Conservation (phyloP, 1,284 basidiomycete species). For the Pyrrhoderma lamaoense region DNA sequence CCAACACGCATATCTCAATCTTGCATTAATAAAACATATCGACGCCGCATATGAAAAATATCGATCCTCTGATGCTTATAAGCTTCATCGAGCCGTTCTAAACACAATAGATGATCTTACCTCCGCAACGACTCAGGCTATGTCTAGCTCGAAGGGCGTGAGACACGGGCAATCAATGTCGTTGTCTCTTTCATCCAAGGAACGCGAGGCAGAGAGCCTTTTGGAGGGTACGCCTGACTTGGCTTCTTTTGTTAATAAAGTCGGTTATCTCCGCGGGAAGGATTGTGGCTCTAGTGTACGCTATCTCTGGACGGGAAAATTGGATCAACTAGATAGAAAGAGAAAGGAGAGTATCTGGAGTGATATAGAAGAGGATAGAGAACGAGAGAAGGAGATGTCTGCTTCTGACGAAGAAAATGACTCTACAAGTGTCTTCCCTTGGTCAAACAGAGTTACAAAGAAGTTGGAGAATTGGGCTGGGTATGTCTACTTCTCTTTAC, state of each 20-base stretch:
- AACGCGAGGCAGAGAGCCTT: slow-evolving; percentile 10
- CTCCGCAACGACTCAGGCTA: slow-evolving; percentile 24
- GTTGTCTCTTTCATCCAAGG: slow-evolving; percentile 11
- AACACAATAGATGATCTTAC: slow-evolving; percentile 42
- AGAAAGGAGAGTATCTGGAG: slow-evolving; percentile 29
- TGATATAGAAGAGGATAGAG: slow-evolving; percentile 32
- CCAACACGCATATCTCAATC: slow-evolving; percentile 32
- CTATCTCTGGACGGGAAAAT: slow-evolving; percentile 35
- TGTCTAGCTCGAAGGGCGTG: slow-evolving; percentile 11
- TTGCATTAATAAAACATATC: slow-evolving; percentile 42
- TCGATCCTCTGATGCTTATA: slow-evolving; percentile 48
- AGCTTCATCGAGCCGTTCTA: slow-evolving; percentile 52
- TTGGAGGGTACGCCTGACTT: slow-evolving; percentile 41
- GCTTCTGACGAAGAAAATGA: slow-evolving; percentile 30
- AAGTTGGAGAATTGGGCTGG: slow-evolving; percentile 66
- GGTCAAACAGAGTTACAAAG: slow-evolving; percentile 56
- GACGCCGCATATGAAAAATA: slow-evolving; percentile 45
- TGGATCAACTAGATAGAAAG: slow-evolving; percentile 28
- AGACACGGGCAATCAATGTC: slow-evolving; percentile 10
- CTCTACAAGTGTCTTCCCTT: slow-evolving; percentile 28
- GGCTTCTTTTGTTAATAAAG: slow-evolving; percentile 24
- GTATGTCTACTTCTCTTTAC: slow-evolving; percentile 34
- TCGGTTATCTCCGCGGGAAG: slow-evolving; percentile 22
- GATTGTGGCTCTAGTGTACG: slow-evolving; percentile 32
- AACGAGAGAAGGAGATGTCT: slow-evolving; percentile 30